These are phyloP conservation scores for Pichia kudriavzevii DNA, from an alignment of 1,139 yeast species.

Conservation along the genomic window DNA sequence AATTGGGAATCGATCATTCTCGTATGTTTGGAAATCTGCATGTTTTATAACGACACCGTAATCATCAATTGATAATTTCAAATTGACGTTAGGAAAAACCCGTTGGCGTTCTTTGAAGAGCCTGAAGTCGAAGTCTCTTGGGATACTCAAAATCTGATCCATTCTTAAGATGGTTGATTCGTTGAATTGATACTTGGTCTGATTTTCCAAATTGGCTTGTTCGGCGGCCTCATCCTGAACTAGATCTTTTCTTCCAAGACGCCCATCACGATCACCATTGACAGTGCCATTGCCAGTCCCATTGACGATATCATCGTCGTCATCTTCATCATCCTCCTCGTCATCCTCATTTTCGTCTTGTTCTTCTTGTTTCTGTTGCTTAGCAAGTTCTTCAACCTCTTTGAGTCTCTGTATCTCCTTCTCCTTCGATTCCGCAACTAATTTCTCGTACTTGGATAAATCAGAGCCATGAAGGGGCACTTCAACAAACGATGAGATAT, in stretches of 20 bases:
- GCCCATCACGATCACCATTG: background rate
- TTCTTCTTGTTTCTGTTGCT: slow-evolving; percentile 16
- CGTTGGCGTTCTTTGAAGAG: slow-evolving; percentile 55
- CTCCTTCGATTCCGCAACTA: slow-evolving; percentile 36
- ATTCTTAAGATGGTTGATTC: slow-evolving; percentile 5
- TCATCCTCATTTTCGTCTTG: slow-evolving; percentile 15
- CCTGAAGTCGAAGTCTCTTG: slow-evolving; percentile 57
- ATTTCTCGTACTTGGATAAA: slow-evolving; percentile 41
- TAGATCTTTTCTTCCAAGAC: background rate
- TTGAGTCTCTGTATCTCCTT: slow-evolving; percentile 23
- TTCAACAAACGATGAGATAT: too few relatives aligned
- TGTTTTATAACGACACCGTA: slow-evolving; percentile 69
- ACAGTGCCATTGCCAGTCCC: background rate
- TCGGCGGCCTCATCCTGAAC: slow-evolving; percentile 6
- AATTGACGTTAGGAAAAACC: slow-evolving; percentile 67
- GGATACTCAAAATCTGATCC: slow-evolving; percentile 14
- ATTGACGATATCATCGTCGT: slow-evolving; percentile 14
- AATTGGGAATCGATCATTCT: slow-evolving; percentile 37
- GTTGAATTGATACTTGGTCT: background rate
- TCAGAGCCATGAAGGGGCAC: too few relatives aligned
- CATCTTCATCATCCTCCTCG: slow-evolving; percentile 18
- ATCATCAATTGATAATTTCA: slow-evolving; percentile 64
- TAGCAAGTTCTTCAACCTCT: slow-evolving; percentile 19
- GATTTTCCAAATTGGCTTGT: slow-evolving; percentile 15
- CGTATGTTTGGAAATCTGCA: slow-evolving; percentile 52